These are phyloP conservation scores for Colletotrichum nymphaeae DNA, from an alignment of 2,329 filamentous ascomycete species.

Conservation along the genomic window DNA sequence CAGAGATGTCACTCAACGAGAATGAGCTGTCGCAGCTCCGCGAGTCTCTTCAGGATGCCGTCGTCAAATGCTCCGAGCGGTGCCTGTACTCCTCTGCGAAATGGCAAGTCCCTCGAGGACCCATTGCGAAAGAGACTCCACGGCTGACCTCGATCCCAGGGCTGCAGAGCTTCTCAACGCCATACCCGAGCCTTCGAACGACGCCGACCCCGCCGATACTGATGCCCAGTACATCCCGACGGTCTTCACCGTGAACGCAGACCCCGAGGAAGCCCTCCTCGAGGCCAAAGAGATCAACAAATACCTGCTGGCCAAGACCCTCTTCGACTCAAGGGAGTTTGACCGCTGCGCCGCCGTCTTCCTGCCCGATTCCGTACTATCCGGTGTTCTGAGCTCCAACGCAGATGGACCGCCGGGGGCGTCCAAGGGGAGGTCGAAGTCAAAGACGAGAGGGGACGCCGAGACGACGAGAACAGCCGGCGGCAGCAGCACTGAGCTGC, in stretches of 20 bases:
- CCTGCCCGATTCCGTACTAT: slow-evolving; percentile 82
- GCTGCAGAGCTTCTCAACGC: slow-evolving; percentile 93
- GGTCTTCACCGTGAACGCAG: slow-evolving; percentile 67
- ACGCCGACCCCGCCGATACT: slow-evolving; percentile 59
- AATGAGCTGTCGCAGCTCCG: slow-evolving; percentile 74
- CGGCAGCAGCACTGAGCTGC: slow-evolving; percentile 49
- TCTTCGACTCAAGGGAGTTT: slow-evolving; percentile 95
- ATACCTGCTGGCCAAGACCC: slow-evolving; percentile 90
- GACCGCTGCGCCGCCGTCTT: slow-evolving; percentile 94
- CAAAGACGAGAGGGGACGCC: slow-evolving; percentile 49
- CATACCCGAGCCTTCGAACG: slow-evolving; percentile 70
- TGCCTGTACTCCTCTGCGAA: slow-evolving; percentile 97
- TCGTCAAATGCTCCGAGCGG: slow-evolving; percentile 91
- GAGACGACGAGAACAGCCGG: slow-evolving; percentile 36
- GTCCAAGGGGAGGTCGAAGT: slow-evolving; percentile 72
- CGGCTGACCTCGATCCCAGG: slow-evolving; percentile 62
- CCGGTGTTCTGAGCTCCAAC: slow-evolving; percentile 69
- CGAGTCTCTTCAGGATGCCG: slow-evolving; percentile 82
- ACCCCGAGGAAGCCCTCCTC: slow-evolving; percentile 78
- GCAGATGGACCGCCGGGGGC: slow-evolving; percentile 50
- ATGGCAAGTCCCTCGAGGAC: slow-evolving; percentile 70
- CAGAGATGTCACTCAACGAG: slow-evolving; percentile 64
- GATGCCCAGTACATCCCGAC: slow-evolving; percentile 55
- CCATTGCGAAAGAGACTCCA: neutral
- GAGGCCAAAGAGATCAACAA: slow-evolving; percentile 84